These are phyloP conservation scores for Rhodomyrtus tomentosa DNA, from an alignment of 345 rosid species.

Conservation along the genomic window DNA sequence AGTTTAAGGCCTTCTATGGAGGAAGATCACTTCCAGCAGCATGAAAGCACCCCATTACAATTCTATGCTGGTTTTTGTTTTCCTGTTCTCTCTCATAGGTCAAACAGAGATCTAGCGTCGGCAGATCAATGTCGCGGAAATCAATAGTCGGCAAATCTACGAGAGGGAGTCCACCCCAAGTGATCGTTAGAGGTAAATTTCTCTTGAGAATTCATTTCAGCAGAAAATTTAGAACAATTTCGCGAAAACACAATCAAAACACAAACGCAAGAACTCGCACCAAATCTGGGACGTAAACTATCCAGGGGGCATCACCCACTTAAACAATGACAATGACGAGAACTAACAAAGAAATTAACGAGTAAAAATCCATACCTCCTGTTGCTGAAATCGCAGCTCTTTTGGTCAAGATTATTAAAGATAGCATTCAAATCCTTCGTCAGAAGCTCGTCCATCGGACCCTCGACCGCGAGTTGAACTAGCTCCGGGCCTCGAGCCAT, in stretches of 20 bases:
- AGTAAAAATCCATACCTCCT: background rate
- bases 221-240: background rate
- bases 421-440: constrained; percentile 43
- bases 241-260: background rate
- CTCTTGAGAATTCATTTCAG: background rate
- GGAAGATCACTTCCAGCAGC: background rate
- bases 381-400: background rate
- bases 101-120: background rate
- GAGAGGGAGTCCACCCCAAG: background rate
- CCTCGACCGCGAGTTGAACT: accelerated
- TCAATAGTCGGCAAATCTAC: background rate
- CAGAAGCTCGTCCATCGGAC: background rate
- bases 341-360: background rate
- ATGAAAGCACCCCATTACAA: background rate
- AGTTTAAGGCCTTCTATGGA: background rate
- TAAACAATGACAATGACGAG: background rate
- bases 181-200: background rate
- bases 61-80: background rate
- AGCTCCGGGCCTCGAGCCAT: background rate
- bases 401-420: constrained; percentile 63
- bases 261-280: background rate
- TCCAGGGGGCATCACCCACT: background rate
- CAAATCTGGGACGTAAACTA: background rate
- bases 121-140: background rate
- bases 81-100: background rate